phyloP scores from a whole-genome alignment of 2,329 filamentous ascomycete species.

The Alternaria infectoria region DNA sequence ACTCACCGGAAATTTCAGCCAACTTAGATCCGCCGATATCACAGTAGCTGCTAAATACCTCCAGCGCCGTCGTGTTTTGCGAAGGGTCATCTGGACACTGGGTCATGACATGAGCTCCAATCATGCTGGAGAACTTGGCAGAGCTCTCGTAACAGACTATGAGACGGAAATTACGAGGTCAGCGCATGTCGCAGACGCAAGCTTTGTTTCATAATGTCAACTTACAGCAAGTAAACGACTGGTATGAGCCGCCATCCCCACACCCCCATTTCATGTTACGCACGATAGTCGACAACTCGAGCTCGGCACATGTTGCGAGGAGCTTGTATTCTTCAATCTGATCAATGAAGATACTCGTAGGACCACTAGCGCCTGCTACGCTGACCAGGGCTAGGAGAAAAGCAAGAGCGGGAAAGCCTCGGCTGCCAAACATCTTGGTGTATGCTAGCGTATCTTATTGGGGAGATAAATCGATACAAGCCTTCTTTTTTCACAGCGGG shows the following conservation, averaged over 20 bases:
- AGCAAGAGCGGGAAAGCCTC: not conserved
- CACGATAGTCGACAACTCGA: not conserved
- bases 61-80: not conserved
- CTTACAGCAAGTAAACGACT: conserved; percentile 1
- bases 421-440: not conserved
- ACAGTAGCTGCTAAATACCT: not conserved
- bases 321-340: not conserved
- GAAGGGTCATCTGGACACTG: not conserved
- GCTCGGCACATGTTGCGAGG: not conserved
- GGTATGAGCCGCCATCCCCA: not conserved
- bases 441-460: not conserved
- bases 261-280: not conserved
- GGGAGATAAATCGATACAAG: not conserved
- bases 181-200: not conserved
- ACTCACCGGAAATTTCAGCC: not conserved
- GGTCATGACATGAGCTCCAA: not conserved
- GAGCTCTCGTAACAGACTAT: conserved; percentile 1
- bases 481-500: not conserved
- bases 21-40: not conserved
- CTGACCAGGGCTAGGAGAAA: not conserved
- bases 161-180: not conserved
- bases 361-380: not conserved
- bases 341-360: not conserved
- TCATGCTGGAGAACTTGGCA: conserved; percentile 5
- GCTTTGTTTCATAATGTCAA: not conserved